Evolutionary conservation across 768 basidiomycete species (phyloP), one percentile per base, ranked within the genome.

Genomic region (Rhodotorula kratochvilovae): DNA sequence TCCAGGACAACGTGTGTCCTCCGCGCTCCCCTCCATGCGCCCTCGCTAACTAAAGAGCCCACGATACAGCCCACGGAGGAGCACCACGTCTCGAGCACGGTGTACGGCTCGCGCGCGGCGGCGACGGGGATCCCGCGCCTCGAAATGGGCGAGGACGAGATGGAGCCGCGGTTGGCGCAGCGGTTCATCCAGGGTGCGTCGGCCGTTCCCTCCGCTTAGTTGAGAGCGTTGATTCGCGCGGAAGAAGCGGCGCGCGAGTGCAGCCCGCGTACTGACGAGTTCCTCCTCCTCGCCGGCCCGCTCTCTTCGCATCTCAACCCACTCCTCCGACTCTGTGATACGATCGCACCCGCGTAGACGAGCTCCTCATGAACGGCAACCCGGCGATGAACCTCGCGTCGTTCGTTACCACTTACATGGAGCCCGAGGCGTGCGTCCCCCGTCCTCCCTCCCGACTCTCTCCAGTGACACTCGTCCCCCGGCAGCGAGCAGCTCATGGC

Each of bases 401-500:
- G 13, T 57, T 54, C 56, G 31, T 48, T 54, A 76, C 73, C 3
- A 79, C 75, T 12, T 79, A 70, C 53, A 70, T 71, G 67, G 77
- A 79, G 61, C 63, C 63, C 31, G 77, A 77, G 36, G 76, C 76
- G 48, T 50, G 48, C 23, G 48, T 50, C 23, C 54, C 35, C 27
- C 54, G 33, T 21, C n/a, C 31, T 33, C 11, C 31, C 31, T 31
- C 54, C 17, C 29, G 31, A 33, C 29, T 29, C 31, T 55, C 23
- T 70, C 63, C 77, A 76, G 57, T 60, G 61, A 16, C 76, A 77
- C 35, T 77, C 74, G 23, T 27, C 25, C 25, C 10, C 11, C 27
- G 10, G 23, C 48, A 50, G 48, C 1, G 75, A 77, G 61, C 55
- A 77, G 63, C 68, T 79, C 21, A 79, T 79, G 78, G 25, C 66